Base-by-base conservation (phyloP, 371 early-diverging fungal species). In the Lichtheimia hyalospora region DNA sequence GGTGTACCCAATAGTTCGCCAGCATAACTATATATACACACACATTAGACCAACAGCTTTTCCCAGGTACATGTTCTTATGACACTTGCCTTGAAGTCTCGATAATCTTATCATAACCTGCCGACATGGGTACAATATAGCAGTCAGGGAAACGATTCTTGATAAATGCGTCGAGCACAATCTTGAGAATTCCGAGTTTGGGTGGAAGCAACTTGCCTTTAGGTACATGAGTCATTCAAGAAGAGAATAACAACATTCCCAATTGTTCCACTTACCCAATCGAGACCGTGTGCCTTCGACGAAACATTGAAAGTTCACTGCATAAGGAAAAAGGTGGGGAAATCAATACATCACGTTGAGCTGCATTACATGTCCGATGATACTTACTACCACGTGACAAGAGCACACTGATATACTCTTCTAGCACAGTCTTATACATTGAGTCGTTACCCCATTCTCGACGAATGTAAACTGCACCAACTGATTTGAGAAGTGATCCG, bases 281-380 rank as follows among this genome's bases (percentile, higher is more conserved):
- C 95, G 85, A 58, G 87, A 86, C 14, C 95, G 87, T 0, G 93
- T 92, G 24, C 95, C 95, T 67, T 94, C 95, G 8, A 92, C 85
- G 69, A 94, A 94, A 39, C 87, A 88, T 71, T 93, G 93, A 49
- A 94, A 72, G 58, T 92, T 92, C 75, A 90, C 75, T 74, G 43
- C 7, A 52, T 12, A 42, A 0, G 14, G 24, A 41, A 24, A 14
- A 43, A 12, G 27, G 15, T 20, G 5, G 40, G 20, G 40, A 4
- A 44, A 27, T 16, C 5, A 42, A 4, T 8, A 20, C 6, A 18
- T 13, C 34, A 18, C 7, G 8, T 21, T 12, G 42, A 39, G 14
- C 20, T 21, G 16, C 10, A 21, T 42, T 18, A 27, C n/a, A 20
- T 20, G 16, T 43, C 15, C 18, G 16, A 7, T 16, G 6, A 48